Percentiles rank a stretch among this genome's conserved stretches.
Evolutionary conservation across 768 basidiomycete species (phyloP).

Genomic region (Gloeophyllum trabeum): DNA sequence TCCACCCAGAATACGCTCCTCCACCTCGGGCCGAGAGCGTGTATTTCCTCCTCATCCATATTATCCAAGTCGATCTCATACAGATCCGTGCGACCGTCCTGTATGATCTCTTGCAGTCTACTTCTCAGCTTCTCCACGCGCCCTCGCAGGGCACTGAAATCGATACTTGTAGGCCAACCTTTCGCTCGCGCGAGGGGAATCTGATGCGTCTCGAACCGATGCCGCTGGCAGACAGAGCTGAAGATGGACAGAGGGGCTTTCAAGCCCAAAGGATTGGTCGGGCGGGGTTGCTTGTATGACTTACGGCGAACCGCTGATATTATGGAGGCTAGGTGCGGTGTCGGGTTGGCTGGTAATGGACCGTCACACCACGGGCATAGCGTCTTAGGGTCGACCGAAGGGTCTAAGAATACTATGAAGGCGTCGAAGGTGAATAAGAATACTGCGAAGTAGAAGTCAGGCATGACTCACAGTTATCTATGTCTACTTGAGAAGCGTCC

Average conservation of each 20-base stretch:
- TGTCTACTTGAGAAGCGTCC: too few relatives aligned
- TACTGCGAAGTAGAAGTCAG: too few relatives aligned
- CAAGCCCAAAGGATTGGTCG: conserved; percentile 57
- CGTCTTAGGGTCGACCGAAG: conserved; percentile 46
- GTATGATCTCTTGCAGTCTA: conserved; percentile 37
- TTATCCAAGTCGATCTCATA: conserved; percentile 11
- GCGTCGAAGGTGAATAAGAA: too few relatives aligned
- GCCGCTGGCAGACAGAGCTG: conserved; percentile 63
- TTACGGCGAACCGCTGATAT: conserved; percentile 38
- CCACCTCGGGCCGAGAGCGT: conserved; percentile 18
- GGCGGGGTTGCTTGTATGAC: conserved; percentile 52
- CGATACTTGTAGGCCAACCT: conserved; percentile 70
- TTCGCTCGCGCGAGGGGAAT: conserved; percentile 58
- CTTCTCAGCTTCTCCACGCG: conserved; percentile 43
- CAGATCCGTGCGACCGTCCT: conserved; percentile 23
- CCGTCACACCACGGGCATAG: conserved; percentile 80
- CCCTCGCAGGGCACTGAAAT: conserved; percentile 43
- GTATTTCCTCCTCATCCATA: conserved; percentile 15
- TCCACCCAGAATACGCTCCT: conserved; percentile 62
- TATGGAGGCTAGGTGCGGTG: conserved; percentile 43
- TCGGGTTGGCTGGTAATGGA: conserved; percentile 49
- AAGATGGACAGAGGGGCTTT: conserved; percentile 38
- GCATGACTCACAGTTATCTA: too few relatives aligned
- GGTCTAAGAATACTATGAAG: conserved; percentile 36
- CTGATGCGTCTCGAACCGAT: conserved; percentile 64